These are phyloP conservation scores for Aspergillus sp. DNA, from an alignment of 2,329 filamentous ascomycete species.

Conservation along the genomic window DNA sequence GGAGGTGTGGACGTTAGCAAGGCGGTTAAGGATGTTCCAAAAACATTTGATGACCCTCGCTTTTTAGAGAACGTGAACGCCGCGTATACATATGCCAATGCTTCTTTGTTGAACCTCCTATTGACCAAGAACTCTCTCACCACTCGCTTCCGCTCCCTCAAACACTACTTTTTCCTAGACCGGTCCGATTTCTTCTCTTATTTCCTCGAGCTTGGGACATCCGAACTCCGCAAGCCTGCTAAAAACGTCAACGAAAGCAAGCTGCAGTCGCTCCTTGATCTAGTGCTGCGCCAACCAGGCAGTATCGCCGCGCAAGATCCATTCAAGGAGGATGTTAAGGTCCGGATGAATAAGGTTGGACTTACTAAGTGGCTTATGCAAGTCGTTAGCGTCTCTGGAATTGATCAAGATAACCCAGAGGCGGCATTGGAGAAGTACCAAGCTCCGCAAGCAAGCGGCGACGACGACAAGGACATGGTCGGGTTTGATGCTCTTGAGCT, in stretches of 20 bases:
- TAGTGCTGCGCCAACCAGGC: constrained; percentile 93
- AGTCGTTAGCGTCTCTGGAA: constrained; percentile 93
- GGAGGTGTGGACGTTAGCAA: constrained; percentile 93
- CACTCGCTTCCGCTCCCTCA: constrained; percentile 81
- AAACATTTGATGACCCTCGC: constrained; percentile 84
- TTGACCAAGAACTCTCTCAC: constrained; percentile 91
- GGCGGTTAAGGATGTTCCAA: constrained; percentile 81
- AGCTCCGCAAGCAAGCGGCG: constrained; percentile 65
- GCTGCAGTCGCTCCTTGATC: constrained; percentile 90
- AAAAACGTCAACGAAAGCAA: constrained; percentile 89
- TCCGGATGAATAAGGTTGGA: constrained; percentile 93
- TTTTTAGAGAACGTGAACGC: constrained; percentile 96
- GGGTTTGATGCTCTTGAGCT: constrained; percentile 93
- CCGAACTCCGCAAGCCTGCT: constrained; percentile 86
- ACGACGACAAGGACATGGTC: constrained; percentile 77
- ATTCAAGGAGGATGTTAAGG: constrained; percentile 97
- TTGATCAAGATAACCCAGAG: constrained; percentile 75
- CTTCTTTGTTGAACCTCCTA: constrained; percentile 84
- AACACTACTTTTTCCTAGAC: constrained; percentile 99
- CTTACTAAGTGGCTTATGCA: constrained; percentile 93
- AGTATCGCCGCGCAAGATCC: constrained; percentile 91
- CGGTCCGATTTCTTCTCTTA: constrained; percentile 98
- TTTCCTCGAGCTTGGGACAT: constrained; percentile 87
- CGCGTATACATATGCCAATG: constrained; percentile 93
- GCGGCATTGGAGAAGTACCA: constrained; percentile 68